Conservation (phyloP, 2,329 filamentous ascomycete species). For the Penicillium sp. region DNA sequence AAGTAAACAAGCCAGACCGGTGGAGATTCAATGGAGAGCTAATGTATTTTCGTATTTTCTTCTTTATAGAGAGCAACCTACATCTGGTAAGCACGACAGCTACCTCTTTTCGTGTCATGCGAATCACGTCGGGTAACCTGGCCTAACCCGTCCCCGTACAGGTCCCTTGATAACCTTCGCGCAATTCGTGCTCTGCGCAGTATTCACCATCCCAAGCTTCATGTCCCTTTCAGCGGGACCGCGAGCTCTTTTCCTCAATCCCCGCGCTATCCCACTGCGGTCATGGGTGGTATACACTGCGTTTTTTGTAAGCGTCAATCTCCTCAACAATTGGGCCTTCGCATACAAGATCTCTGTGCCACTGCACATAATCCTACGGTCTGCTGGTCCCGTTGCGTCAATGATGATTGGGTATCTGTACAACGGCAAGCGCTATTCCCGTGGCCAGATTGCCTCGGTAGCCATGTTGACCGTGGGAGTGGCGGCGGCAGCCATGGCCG, state of each 20-base stretch:
- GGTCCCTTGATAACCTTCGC: constrained; percentile 85
- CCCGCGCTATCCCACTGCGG: constrained; percentile 75
- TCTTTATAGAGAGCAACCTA: constrained; percentile 69
- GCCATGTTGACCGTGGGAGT: constrained; percentile 81
- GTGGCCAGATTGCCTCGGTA: constrained; percentile 77
- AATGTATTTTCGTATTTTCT: constrained; percentile 3
- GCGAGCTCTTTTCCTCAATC: constrained; percentile 69
- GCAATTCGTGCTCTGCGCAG: constrained; percentile 79
- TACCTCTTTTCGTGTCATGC: not conserved
- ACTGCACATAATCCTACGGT: constrained; percentile 92
- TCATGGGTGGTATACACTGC: constrained; percentile 87
- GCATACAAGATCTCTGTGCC: constrained; percentile 95
- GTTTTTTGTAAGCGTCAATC: constrained; percentile 89
- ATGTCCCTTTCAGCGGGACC: constrained; percentile 61
- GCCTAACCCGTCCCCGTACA: constrained; percentile 33
- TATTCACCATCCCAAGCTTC: constrained; percentile 74
- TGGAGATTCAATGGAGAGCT: constrained; percentile 7
- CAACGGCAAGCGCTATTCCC: constrained; percentile 75
- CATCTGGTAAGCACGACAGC: constrained; percentile 63
- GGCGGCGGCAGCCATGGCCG: constrained; percentile 82
- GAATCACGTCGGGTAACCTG: not conserved
- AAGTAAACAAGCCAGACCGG: constrained; percentile 40
- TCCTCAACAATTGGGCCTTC: constrained; percentile 97
- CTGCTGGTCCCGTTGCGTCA: constrained; percentile 92
- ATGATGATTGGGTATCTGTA: constrained; percentile 86